Base-by-base conservation (phyloP, 352 stramenopile genomes). In the Phytophthora citricola region DNA sequence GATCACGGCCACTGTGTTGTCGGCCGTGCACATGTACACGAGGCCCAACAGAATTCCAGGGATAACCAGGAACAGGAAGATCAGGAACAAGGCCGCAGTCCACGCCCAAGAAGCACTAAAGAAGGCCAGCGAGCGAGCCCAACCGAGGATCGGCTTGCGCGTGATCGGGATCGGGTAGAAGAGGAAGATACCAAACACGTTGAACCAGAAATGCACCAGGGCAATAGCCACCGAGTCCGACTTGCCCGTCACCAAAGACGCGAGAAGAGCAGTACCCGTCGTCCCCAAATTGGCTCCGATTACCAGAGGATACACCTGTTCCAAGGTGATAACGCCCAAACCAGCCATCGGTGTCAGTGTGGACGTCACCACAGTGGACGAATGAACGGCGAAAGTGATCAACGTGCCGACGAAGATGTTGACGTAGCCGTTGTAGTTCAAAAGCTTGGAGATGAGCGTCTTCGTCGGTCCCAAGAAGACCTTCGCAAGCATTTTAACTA, bases 271-370 rank as follows among this genome's bases (percentile, higher is more conserved):
- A 36, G 90, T 97, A 7, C 87, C 70, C 0, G 90, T 97, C 27
- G 93, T 97, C 14, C 91, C 93, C 62, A 98, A 81, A 66, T 98
- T 97, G 55, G 93, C 88, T 56, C 91, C 93, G 17, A 98, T 76
- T 51, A 93, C 91, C 20, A 98, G 50, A 14, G 91, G 91, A 48
- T 92, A 89, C 69, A 97, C 93, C 51, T 87, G 84, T 45, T 97
- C 87, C 11, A 98, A 63, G 9, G 77, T 84, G 58, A 98, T 77
- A 14, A 94, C 79, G 41, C 83, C 86, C n/a, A 97, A 72, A 27
- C 91, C 91, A n/a, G 95, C 93, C 51, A 98, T 73, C 2, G 91
- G 93, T n/a, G 90, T 97, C 9, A 87, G 63, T 6, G 85, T 89
- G 29, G 83, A 97, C 0, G 90, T 97, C 31, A 94, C 95, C 22